Conservation (phyloP, 2,329 filamentous ascomycete genomes). For the Penicillium sp. region DNA sequence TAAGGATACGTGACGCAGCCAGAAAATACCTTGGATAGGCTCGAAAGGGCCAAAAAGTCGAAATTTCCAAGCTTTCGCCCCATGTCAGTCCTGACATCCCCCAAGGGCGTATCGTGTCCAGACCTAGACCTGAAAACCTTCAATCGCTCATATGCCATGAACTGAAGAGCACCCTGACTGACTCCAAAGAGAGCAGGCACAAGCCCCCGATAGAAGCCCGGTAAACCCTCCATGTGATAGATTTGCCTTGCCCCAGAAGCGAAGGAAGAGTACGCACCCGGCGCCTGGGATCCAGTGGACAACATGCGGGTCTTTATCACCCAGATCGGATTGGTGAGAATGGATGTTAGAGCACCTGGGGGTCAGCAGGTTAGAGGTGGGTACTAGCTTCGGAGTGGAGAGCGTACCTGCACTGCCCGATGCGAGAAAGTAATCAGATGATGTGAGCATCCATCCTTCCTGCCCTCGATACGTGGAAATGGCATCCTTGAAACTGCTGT, state of each 20-base stretch:
- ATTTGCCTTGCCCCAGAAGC: constrained; percentile 67
- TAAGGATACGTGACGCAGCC: constrained; percentile 92
- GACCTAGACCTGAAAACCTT: constrained; percentile 59
- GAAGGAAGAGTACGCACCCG: constrained; percentile 80
- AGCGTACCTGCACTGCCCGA: constrained; percentile 60
- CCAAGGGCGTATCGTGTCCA: constrained; percentile 24
- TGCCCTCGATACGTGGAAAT: constrained; percentile 44
- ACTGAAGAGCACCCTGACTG: constrained; percentile 89
- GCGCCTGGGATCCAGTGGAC: constrained; percentile 70
- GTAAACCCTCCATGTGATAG: constrained; percentile 66
- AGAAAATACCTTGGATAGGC: constrained; percentile 79
- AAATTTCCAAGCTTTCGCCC: constrained; percentile 59
- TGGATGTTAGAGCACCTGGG: constrained; percentile 68
- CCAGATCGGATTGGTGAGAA: constrained; percentile 94
- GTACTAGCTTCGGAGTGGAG: not conserved
- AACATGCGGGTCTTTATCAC: constrained; percentile 98
- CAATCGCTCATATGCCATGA: constrained; percentile 84
- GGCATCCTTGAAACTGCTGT: constrained; percentile 58
- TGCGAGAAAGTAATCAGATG: constrained; percentile 75
- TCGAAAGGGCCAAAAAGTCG: constrained; percentile 78
- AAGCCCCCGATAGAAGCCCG: constrained; percentile 85
- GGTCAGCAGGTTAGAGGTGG: constrained; percentile 1
- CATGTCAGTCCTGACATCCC: constrained; percentile 22
- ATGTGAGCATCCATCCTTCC: constrained; percentile 46
- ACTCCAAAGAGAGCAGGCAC: constrained; percentile 81